A percentile compares a stretch with the other conserved stretches of the same genome.
These are phyloP conservation scores for Cadophora sp. DNA, from an alignment of 2,329 filamentous ascomycete genomes.

Conservation along the genomic window DNA sequence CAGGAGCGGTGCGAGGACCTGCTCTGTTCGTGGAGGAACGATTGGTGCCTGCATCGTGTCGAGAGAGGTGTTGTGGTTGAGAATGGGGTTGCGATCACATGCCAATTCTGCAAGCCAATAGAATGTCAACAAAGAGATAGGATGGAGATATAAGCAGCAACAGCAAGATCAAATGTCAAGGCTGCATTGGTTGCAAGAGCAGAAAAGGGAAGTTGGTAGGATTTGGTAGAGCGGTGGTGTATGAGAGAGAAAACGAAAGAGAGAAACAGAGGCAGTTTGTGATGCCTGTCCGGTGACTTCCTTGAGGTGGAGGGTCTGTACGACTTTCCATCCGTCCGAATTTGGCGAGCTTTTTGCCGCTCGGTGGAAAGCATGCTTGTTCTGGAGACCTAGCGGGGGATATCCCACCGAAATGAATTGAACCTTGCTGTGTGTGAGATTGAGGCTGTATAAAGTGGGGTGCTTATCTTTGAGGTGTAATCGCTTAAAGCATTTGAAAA, in stretches of 20 bases:
- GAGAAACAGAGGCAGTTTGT: background rate
- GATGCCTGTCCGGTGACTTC: conserved; percentile 16
- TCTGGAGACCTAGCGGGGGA: background rate
- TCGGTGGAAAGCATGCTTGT: conserved; percentile 9
- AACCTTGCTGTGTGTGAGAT: background rate
- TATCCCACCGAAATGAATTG: background rate
- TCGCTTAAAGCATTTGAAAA: background rate
- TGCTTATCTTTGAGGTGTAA: background rate
- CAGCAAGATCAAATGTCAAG: background rate
- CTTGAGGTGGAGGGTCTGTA: background rate
- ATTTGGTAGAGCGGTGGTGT: background rate
- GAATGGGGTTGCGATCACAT: conserved; percentile 30
- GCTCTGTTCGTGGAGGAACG: conserved; percentile 53
- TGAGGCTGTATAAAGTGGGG: background rate
- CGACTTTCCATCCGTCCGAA: conserved; percentile 20
- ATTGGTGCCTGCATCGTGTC: conserved; percentile 43
- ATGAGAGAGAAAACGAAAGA: background rate
- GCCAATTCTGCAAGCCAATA: conserved; percentile 25
- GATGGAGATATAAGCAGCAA: conserved; percentile 2
- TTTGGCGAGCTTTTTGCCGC: conserved; percentile 6
- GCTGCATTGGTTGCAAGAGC: background rate
- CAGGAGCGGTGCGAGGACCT: conserved; percentile 62
- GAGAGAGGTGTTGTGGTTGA: conserved; percentile 9
- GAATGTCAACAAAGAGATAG: conserved; percentile 4
- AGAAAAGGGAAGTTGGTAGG: background rate